Percentiles rank a stretch among this genome's conserved stretches.
Evolutionary conservation across 345 rosid species (phyloP).

Genomic region (Rhizophora mangle): DNA sequence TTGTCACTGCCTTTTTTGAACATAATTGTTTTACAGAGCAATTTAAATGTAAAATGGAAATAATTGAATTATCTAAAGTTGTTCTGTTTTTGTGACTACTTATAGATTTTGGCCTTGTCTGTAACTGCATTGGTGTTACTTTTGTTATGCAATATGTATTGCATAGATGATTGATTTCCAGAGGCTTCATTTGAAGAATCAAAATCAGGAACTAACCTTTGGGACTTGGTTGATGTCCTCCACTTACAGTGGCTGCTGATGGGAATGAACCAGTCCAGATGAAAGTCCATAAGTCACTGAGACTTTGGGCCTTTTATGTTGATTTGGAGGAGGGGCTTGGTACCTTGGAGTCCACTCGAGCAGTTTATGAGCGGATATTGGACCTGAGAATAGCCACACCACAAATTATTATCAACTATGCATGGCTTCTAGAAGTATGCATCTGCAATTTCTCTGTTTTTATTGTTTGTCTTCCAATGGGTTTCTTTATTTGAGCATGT

Average conservation of each 20-base stretch:
- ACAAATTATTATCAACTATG: conserved; percentile 85
- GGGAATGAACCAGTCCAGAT: conserved; percentile 95
- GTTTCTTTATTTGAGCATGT: neutral
- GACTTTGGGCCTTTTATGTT: conserved; percentile 89
- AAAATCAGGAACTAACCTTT: neutral
- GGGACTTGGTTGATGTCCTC: conserved; percentile 2
- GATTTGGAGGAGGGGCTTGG: conserved; percentile 97
- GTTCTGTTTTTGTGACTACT: no score
- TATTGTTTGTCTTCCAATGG: neutral
- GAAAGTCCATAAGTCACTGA: conserved; percentile 80
- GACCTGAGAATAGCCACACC: conserved; percentile 96
- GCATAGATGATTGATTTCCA: neutral
- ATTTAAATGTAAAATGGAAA: no score
- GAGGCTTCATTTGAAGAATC: neutral
- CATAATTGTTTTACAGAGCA: no score
- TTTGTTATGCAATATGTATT: conserved; percentile 2
- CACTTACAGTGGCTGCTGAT: conserved; percentile 76
- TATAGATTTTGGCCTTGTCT: neutral
- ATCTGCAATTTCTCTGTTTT: neutral
- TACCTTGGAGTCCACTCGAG: conserved; percentile 82
- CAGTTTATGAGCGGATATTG: conserved; percentile 86
- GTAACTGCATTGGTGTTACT: neutral
- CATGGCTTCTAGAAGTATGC: conserved; percentile 70
- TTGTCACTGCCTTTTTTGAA: no score
- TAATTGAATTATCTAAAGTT: no score